A percentile compares a stretch with the other conserved stretches of the same genome.
phyloP scores from a whole-genome alignment of 306 rosid genomes.

The Chamaecrista fasciculata region DNA sequence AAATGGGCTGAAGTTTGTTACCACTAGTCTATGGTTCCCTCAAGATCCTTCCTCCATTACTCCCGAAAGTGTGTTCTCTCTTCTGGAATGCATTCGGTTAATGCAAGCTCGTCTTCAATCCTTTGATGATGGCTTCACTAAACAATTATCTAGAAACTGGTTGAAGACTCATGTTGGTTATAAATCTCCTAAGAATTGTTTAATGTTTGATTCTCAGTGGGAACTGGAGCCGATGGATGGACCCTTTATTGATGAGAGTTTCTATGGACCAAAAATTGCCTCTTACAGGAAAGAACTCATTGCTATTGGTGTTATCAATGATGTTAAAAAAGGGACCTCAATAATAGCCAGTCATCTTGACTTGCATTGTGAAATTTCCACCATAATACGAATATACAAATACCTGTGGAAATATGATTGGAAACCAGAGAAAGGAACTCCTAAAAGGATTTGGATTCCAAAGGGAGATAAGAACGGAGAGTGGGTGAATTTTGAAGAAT shows the following conservation, averaged over 20 bases:
- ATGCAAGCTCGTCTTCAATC: background rate
- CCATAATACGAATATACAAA: constrained; percentile 42
- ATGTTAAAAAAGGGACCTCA: constrained; percentile 37
- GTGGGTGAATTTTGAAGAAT: constrained; percentile 48
- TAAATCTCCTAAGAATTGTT: constrained; percentile 47
- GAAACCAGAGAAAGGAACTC: constrained; percentile 42
- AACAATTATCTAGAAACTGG: constrained; percentile 52
- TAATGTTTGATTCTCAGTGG: constrained; percentile 52
- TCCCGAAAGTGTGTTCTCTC: constrained; percentile 41
- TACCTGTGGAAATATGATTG: constrained; percentile 45
- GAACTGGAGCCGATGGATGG: constrained; percentile 48
- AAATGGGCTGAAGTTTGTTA: constrained; percentile 50
- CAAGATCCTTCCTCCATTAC: constrained; percentile 36
- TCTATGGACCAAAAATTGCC: constrained; percentile 46
- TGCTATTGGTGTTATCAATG: constrained; percentile 52
- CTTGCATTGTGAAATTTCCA: constrained; percentile 25
- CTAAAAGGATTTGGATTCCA: constrained; percentile 58
- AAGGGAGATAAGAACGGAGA: constrained; percentile 32
- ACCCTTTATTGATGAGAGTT: constrained; percentile 60
- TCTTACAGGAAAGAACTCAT: constrained; percentile 49
- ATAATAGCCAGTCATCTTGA: constrained; percentile 49
- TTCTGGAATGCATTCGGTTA: constrained; percentile 52
- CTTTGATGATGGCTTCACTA: constrained; percentile 31
- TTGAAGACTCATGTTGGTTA: constrained; percentile 63
- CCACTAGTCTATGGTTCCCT: constrained; percentile 41